Evolutionary conservation across 1,139 yeast species (phyloP), one percentile per base, ranked within the genome.

Genomic region (Yamadazyma atlantica): DNA sequence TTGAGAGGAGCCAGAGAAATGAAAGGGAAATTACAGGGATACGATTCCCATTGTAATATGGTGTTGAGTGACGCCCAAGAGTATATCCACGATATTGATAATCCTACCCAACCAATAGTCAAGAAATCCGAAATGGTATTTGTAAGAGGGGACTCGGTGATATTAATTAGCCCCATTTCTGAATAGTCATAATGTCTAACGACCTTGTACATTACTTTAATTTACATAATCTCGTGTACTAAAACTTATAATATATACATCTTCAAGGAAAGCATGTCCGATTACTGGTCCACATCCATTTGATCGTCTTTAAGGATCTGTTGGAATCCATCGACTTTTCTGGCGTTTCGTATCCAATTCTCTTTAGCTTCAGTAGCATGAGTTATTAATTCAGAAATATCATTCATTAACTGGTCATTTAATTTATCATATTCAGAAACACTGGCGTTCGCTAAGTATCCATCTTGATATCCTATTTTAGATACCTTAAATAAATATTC

Each of bases 1-100:
- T 77, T 94, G 44, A 82, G 98, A 60, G 97, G 97, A n/a, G 95
- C 95, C 45, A 77, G 99, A 51, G 97, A 90, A 58, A 76, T 92
- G 65, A 78, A 80, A 33, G 99, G 99, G 5, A 81, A 80, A 49
- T 73, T 94, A 40, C 98, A 92, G 58, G 97, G 96, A 1, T 92
- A 87, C 62, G 97, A 92, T 62, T 85, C 95, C 35, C 97, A 92
- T 63, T 92, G 97, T 63, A 92, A 94, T 60, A 81, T 94, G 76
- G 96, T 92, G 30, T 75, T 92, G 50, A 89, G 97, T 53, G 96
- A 94, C 51, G 97, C 96, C 3, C 77, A 76, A 43, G 99, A 92
- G 57, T 85, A 85, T 8, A 80, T 90, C 36, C 86, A 78, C 55
- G 70, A 71, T 27, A 57, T 79, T 27, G 76, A 70, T 28, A 81